phyloP scores from a whole-genome alignment of 2,329 filamentous ascomycete genomes.

The Sclerotinia minor region DNA sequence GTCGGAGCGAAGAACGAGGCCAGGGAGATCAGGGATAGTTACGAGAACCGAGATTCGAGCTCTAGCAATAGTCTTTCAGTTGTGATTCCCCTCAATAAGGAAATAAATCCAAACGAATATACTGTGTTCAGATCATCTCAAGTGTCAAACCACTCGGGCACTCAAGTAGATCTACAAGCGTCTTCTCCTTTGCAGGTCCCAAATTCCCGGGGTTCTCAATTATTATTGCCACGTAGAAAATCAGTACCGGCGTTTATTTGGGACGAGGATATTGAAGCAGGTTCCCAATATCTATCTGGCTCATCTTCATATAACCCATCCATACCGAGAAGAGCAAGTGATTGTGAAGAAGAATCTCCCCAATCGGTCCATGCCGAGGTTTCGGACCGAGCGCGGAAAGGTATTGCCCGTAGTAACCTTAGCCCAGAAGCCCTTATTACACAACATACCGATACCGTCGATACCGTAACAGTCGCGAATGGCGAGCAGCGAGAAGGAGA shows the following conservation, averaged over 20 bases:
- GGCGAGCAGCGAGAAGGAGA: constrained; percentile 2
- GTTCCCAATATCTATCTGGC: constrained; percentile 32
- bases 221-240: constrained; percentile 12
- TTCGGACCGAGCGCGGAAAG: constrained; percentile 24
- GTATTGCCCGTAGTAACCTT: constrained; percentile 11
- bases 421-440: constrained; percentile 7
- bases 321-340: constrained; percentile 15
- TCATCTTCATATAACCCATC: constrained; percentile 28
- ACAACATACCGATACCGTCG: constrained; percentile 17
- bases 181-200: constrained; percentile 20
- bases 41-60: constrained; percentile 32
- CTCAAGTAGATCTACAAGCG: constrained; percentile 6
- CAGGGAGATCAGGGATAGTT: constrained; percentile 36
- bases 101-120: constrained; percentile 32
- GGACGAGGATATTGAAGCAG: constrained; percentile 34
- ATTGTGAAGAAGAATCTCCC: constrained; percentile 5
- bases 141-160: constrained; percentile 10
- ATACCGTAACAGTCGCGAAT: constrained; percentile 2
- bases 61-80: constrained; percentile 19
- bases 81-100: constrained; percentile 27
- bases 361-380: constrained; percentile 12
- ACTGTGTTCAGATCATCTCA: constrained; percentile 28
- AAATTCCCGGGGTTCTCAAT: constrained; percentile 21
- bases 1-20: constrained; percentile 19
- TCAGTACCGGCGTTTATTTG: constrained; percentile 26